Evolutionary conservation across 2,329 filamentous ascomycete species (phyloP).

Genomic region (Exutisphaerella laricina): DNA sequence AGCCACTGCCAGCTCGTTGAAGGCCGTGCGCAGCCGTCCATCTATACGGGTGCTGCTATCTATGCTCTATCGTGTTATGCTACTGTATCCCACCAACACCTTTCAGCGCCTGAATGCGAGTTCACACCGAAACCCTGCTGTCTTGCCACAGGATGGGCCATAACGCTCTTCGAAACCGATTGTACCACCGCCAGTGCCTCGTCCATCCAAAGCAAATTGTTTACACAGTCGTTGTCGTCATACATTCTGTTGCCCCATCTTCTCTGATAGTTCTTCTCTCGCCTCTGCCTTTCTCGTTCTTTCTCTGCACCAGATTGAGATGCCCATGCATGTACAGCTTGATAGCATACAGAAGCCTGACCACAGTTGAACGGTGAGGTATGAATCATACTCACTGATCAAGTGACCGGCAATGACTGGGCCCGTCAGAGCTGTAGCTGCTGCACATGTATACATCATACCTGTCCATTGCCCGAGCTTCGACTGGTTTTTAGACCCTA

Average conservation of each 20-base stretch:
- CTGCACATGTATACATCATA: conserved; percentile 48
- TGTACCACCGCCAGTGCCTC: not conserved
- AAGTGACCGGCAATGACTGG: conserved; percentile 46
- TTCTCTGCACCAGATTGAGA: conserved; percentile 19
- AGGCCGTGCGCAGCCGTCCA: no score
- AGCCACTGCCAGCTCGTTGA: no score
- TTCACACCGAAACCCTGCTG: conserved; percentile 1
- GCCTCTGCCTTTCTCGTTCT: conserved; percentile 7
- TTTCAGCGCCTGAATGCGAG: no score
- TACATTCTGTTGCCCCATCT: not conserved
- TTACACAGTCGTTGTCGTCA: not conserved
- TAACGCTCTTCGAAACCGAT: conserved; percentile 1
- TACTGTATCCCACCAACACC: no score
- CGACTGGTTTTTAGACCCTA: conserved; percentile 33
- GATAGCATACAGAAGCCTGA: conserved; percentile 40
- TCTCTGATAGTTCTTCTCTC: not conserved
- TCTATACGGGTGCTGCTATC: no score
- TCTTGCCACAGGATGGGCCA: conserved; percentile 1
- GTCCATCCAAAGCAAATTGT: not conserved
- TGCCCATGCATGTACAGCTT: conserved; percentile 39
- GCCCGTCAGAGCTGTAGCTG: conserved; percentile 42
- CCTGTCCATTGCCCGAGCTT: conserved; percentile 49
- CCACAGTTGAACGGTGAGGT: conserved; percentile 46
- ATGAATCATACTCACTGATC: conserved; percentile 38
- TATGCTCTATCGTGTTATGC: no score